A percentile compares a stretch with the other conserved stretches of the same genome.
Conservation (phyloP, 164 flowering plant genomes). For the Vitis riparia region DNA sequence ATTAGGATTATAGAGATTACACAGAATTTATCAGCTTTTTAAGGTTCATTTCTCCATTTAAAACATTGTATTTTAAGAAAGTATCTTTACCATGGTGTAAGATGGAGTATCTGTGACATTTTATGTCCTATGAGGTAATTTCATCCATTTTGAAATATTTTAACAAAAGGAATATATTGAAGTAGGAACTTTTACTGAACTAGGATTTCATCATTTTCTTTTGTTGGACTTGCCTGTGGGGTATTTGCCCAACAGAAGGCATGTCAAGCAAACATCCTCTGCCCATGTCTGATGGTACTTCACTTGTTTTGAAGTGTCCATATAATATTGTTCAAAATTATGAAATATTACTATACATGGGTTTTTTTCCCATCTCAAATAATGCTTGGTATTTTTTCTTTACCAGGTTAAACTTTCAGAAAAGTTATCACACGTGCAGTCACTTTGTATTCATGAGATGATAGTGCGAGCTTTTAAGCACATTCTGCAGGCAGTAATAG, state of each 20-base stretch:
- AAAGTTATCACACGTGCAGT: constrained; percentile 92
- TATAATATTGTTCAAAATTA: background rate
- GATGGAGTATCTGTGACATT: too few species aligned
- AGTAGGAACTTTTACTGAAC: too few species aligned
- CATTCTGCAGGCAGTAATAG: constrained; percentile 84
- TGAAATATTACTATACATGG: background rate
- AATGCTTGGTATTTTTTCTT: constrained; percentile 9
- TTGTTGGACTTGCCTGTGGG: too few species aligned
- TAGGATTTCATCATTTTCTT: too few species aligned
- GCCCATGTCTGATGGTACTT: too few species aligned
- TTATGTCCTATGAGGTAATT: too few species aligned
- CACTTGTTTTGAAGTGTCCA: too few species aligned
- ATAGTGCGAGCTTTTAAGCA: constrained; percentile 96
- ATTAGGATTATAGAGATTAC: background rate
- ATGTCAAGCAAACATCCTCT: too few species aligned
- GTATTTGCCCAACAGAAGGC: too few species aligned
- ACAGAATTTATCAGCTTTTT: background rate
- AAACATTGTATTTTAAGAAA: background rate
- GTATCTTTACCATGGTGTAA: too few species aligned
- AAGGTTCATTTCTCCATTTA: background rate
- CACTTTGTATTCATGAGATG: constrained; percentile 98
- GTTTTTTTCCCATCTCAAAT: background rate
- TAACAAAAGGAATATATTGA: too few species aligned
- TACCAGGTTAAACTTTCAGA: constrained; percentile 93
- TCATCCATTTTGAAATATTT: too few species aligned